Evolutionary conservation across 768 basidiomycete genomes (phyloP), one percentile per base, ranked within the genome.

Genomic region (Sarcodon aspratus): DNA sequence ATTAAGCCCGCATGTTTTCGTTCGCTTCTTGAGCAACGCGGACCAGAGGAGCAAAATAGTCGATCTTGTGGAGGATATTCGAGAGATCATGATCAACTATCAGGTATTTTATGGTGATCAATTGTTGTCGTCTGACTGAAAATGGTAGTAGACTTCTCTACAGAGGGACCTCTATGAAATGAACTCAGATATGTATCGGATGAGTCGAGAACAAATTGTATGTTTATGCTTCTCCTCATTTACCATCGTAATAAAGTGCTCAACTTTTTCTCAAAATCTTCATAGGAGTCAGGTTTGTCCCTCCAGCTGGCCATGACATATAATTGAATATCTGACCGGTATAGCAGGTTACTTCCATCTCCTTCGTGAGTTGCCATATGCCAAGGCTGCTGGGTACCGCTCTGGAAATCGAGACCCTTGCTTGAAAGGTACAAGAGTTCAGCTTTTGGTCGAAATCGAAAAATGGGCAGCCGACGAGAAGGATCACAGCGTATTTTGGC

Each of bases 401-500:
- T 42, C 9, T 13, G 40, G 9, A 27, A 13, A 42, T 9, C 15
- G 40, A 2, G 17, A 42, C 2, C 17, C 17, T 6, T 59, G 60
- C 43, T 48, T 52, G 12, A 50, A 54, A 40, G 57, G 58, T 10
- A 62, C 61, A 2, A 54, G 61, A 6, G 53, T 45, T 35, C 49
- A 42, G 5, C 48, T 61, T 7, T 46, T 62, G 12, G 38, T 50
- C 17, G 48, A 57, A 27, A 52, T 62, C 42, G 48, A 50, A 43
- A 46, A 47, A 10, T 62, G 61, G 61, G 45, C 52, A 8, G 36
- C 52, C 31, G 45, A 57, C 33, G 17, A 35, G 21, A 36, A 50
- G 4, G 51, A 44, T 3, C 55, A 51, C 13, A 34, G 43, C 3
- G 31, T 56, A 17, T 52, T 45, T 34, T 56, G 55, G 55, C 46